These are phyloP conservation scores for Phytophthora sojae DNA, from an alignment of 352 stramenopile species.

Conservation along the genomic window DNA sequence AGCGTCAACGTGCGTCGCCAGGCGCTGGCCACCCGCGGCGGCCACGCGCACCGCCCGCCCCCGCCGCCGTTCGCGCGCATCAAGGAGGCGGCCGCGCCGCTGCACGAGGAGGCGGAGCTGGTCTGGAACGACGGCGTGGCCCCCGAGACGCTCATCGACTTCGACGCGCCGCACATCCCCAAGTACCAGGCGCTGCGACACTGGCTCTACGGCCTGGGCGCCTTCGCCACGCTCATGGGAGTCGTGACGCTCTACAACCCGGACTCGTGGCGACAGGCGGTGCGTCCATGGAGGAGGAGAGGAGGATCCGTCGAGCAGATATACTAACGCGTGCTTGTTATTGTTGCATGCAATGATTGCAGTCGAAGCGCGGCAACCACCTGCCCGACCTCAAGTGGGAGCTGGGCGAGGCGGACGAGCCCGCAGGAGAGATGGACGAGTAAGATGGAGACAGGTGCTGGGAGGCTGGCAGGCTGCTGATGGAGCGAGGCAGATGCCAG, in stretches of 20 bases:
- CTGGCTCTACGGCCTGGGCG: constrained; percentile 62
- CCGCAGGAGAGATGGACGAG: constrained; percentile 86
- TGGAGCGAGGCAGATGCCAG: constrained; percentile 1
- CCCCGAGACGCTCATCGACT: constrained; percentile 90
- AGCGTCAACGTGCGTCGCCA: constrained; percentile 64
- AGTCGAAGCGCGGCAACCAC: constrained; percentile 81
- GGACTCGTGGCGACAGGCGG: constrained; percentile 81
- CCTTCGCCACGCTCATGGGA: constrained; percentile 75
- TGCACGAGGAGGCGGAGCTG: constrained; percentile 83
- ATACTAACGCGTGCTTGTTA: constrained; percentile 9
- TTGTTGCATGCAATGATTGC: constrained; percentile 1
- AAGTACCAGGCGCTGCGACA: constrained; percentile 80
- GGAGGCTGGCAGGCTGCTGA: constrained; percentile 3
- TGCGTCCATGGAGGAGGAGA: constrained; percentile 36
- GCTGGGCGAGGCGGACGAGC: constrained; percentile 73
- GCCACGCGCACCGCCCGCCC: constrained; percentile 69
- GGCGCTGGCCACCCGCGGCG: constrained; percentile 55
- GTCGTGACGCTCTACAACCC: constrained; percentile 86
- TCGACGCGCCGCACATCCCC: constrained; percentile 86
- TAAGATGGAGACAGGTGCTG: constrained; percentile 42
- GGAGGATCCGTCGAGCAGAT: not conserved
- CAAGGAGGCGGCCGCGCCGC: constrained; percentile 58
- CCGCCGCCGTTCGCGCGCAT: constrained; percentile 86
- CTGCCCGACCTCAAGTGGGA: constrained; percentile 87
- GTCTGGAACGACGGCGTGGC: constrained; percentile 90